These are phyloP conservation scores for Cylindrodendrum hubeiense DNA, from an alignment of 2,329 filamentous ascomycete species.

Conservation along the genomic window DNA sequence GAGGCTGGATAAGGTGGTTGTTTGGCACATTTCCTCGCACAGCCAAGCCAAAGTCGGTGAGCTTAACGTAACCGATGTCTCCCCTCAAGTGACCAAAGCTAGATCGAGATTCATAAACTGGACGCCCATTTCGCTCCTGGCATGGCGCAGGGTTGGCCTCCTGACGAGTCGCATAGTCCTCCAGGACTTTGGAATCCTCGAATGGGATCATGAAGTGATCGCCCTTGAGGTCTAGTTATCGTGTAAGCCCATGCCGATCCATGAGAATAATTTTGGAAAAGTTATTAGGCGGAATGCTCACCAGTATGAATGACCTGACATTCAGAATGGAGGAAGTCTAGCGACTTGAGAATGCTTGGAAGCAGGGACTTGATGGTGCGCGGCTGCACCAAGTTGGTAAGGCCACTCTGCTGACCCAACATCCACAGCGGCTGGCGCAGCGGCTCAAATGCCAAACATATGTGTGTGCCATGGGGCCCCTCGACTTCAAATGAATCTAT, in stretches of 20 bases:
- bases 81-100: slow-evolving; percentile 41
- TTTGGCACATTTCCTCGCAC: slow-evolving; percentile 39
- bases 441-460: slow-evolving; percentile 41
- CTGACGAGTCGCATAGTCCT: slow-evolving; percentile 40
- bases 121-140: slow-evolving; percentile 36
- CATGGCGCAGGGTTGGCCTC: slow-evolving; percentile 39
- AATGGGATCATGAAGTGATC: slow-evolving; percentile 45
- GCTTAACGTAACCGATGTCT: slow-evolving; percentile 41
- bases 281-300: slow-evolving; percentile 30
- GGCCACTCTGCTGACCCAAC: slow-evolving; percentile 39
- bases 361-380: slow-evolving; percentile 43
- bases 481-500: slow-evolving; percentile 42
- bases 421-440: slow-evolving; percentile 44
- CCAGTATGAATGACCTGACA: slow-evolving; percentile 56
- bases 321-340: slow-evolving; percentile 56
- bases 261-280: rapidly evolving
- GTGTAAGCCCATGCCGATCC: slow-evolving; percentile 2
- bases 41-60: slow-evolving; percentile 46
- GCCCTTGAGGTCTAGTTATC: slow-evolving; percentile 37
- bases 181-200: slow-evolving; percentile 37
- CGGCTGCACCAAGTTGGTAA: slow-evolving; percentile 34
- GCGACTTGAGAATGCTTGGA: slow-evolving; percentile 50
- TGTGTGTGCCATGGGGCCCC: slow-evolving; percentile 33
- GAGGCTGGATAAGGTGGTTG: slow-evolving; percentile 45
- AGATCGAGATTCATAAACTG: slow-evolving; percentile 39